Evolutionary conservation across 495 filamentous ascomycete genomes (phyloP), one percentile per base, ranked within the genome.

Genomic region (Umbilicaria muhlenbergii): DNA sequence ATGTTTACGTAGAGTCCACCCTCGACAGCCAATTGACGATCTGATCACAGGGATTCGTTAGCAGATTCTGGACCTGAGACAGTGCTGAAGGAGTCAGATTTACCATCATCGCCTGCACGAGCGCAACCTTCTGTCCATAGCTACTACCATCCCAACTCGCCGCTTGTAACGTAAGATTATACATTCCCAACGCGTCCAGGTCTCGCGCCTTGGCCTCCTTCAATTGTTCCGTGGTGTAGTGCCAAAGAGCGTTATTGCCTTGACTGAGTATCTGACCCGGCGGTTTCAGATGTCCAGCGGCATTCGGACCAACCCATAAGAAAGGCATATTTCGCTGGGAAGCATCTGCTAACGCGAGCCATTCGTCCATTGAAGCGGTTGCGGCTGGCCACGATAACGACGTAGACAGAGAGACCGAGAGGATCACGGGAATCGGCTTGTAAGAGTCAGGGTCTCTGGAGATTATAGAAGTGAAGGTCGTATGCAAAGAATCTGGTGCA

Each of bases 81-180:
- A 24, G 13, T 39, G 34, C 12, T 5, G n/a, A 7, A 38, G 8
- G 46, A 12, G 34, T 11, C 5, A 43, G 8, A 3, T 52, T 53
- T 53, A 73, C 62, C 65, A 68, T 70, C 68, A 73, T 70, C 32
- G 67, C 67, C 52, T 71, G 61, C 34, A 68, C 60, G 42, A 71
- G 48, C 13, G 57, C 57, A 8, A 70, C 64, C 46, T 54, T 58
- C 41, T 63, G 60, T n/a, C 64, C 65, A 46, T 68, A 69, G 39
- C 50, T 42, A 33, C 51, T 54, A 6, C 66, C 66, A 56, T 68
- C 64, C 52, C 51, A 62, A 38, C 60, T 67, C 7, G 51, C 52
- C 3, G 62, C 65, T 47, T 69, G 65, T 35, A 70, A 41, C 0
- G 69, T 73, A 18, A 64, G 44, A 51, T 71, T 71, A 44, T 66